These are phyloP conservation scores for Podospora pseudocomata DNA, from an alignment of 495 filamentous ascomycete genomes.

Conservation along the genomic window DNA sequence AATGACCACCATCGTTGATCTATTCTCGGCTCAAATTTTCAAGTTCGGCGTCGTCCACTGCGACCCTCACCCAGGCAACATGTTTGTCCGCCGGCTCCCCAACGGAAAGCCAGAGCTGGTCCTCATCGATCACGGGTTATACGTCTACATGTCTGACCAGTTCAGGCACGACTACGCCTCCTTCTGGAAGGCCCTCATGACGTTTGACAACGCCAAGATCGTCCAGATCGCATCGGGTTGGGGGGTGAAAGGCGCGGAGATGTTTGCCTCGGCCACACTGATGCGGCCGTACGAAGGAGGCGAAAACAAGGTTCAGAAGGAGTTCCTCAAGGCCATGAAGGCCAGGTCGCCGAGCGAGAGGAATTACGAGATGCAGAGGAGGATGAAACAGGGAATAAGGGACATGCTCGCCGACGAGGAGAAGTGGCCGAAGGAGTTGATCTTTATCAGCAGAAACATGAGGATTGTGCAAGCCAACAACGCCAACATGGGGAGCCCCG, in stretches of 20 bases:
- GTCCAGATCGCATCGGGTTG: constrained; percentile 63
- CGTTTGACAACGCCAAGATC: constrained; percentile 85
- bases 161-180: constrained; percentile 86
- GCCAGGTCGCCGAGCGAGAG: constrained; percentile 60
- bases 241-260: constrained; percentile 83
- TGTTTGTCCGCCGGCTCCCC: constrained; percentile 85
- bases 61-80: constrained; percentile 95
- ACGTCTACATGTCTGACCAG: constrained; percentile 79
- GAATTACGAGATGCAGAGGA: constrained; percentile 79
- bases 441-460: constrained; percentile 94
- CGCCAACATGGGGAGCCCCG: constrained; percentile 79
- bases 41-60: constrained; percentile 92
- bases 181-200: constrained; percentile 92
- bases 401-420: constrained; percentile 84
- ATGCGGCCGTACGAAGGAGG: constrained; percentile 89
- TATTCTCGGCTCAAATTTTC: constrained; percentile 96
- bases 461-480: constrained; percentile 74
- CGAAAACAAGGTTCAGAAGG: constrained; percentile 58
- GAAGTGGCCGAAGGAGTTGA: constrained; percentile 87
- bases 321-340: constrained; percentile 50
- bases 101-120: constrained; percentile 82
- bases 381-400: constrained; percentile 77
- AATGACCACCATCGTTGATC: constrained; percentile 93
- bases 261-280: constrained; percentile 87
- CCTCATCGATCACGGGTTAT: constrained; percentile 94